phyloP scores from a whole-genome alignment of 2,329 filamentous ascomycete species.

The Curvularia verruculosa region DNA sequence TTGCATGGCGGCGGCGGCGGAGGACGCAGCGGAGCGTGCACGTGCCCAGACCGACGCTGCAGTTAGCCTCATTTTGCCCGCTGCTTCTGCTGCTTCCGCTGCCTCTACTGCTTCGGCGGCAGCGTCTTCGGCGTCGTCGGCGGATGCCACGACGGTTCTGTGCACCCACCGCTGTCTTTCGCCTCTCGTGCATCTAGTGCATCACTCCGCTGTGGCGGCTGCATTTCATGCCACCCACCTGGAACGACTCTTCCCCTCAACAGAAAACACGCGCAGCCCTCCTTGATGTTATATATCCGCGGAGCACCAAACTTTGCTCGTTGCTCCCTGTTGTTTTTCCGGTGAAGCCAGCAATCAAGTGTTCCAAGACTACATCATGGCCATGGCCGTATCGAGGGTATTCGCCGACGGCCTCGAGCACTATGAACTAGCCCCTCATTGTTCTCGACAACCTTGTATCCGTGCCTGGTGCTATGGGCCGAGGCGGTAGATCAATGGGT shows the following conservation, averaged over 20 bases:
- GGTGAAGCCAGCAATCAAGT: not conserved
- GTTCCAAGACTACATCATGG: not conserved
- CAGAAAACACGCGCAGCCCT: not conserved
- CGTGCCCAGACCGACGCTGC: constrained; percentile 4
- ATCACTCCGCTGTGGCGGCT: constrained; percentile 4
- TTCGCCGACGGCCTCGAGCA: not conserved
- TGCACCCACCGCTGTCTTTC: not conserved
- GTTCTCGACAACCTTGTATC: not conserved
- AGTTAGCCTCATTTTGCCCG: constrained; percentile 7
- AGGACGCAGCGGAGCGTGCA: not conserved
- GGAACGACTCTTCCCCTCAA: not conserved
- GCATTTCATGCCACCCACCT: constrained; percentile 1
- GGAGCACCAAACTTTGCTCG: not conserved
- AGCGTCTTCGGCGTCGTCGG: too few relatives aligned
- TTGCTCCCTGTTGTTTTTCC: not conserved
- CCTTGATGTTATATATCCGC: not conserved
- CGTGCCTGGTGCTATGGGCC: constrained; percentile 9
- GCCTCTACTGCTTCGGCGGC: too few relatives aligned
- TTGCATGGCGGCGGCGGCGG: not conserved
- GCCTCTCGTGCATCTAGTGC: constrained; percentile 9
- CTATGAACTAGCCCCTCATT: not conserved
- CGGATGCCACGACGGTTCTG: too few relatives aligned
- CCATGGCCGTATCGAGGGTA: too few relatives aligned
- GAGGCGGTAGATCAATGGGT: constrained; percentile 15
- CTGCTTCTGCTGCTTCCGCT: not conserved